Base-by-base conservation (phyloP, 192 early-diverging fungal species). In the Dissophora globulifera region DNA sequence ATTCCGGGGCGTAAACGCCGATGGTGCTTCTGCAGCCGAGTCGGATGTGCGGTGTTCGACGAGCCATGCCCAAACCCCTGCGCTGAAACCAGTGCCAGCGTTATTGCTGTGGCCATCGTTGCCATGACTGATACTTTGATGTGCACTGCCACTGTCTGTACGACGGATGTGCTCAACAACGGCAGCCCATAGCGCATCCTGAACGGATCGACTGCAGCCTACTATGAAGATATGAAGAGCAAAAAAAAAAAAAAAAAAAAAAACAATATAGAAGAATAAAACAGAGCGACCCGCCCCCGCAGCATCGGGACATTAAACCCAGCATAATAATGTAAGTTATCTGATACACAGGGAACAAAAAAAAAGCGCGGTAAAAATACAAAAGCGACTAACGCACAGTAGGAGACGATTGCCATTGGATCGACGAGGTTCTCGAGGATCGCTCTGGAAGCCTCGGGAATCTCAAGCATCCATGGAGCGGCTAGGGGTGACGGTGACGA, bases 61-160 rank as follows among this genome's bases (percentile, higher is more conserved):
- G 1, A 60, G 10, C 45, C 45, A 60, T 3, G 58, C 58, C 58
- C 58, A 60, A 17, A 60, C 49, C 30, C 58, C 58, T 23, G 33
- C 56, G 15, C 20, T 43, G 4, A 40, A 40, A 57, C 25, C n/a
- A n/a, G n/a, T 13, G 20, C 26, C 22, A 9, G 43, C 4, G 29
- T 33, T 47, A 13, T 30, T 12, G 43, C 2, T 45, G 43, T 13
- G 17, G 12, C n/a, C n/a, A 57, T 13, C n/a, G n/a, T n/a, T 13
- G 20, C 26, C 22, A 9, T 26, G 2, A 19, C 22, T 47, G 22
- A 26, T 12, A 30, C 2, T 45, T 26, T 13, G 17, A 10, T 46
- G 16, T 27, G 43, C 35, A 27, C n/a, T 22, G 23, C 16, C 30
- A 4, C 16, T 60, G 19, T 9, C 22, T 27, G 17, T 9, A 7